Conservation (phyloP, 2,329 filamentous ascomycete genomes). For the Beauveria rudraprayagi region DNA sequence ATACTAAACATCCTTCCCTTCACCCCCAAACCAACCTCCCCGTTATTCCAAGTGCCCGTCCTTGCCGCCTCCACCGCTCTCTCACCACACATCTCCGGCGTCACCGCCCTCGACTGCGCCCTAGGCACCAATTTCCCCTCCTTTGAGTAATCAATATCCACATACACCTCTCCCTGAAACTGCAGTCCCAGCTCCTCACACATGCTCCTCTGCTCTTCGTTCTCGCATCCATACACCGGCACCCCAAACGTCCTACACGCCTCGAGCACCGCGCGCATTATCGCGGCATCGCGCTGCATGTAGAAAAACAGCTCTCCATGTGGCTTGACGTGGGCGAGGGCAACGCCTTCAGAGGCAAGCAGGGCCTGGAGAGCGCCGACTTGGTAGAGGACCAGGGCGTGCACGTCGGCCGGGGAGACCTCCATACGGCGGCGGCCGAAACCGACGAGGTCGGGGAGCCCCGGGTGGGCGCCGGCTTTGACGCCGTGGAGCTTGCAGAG, state of each 20-base stretch:
- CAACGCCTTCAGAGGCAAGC: constrained; percentile 45
- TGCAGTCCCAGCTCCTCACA: constrained; percentile 16
- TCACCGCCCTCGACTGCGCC: constrained; percentile 10
- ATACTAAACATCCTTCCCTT: constrained; percentile 7
- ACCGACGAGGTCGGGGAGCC: constrained; percentile 56
- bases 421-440: constrained; percentile 57
- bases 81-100: constrained; percentile 12
- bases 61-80: constrained; percentile 1
- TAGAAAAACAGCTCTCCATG: constrained; percentile 49
- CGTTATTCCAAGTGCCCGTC: background rate
- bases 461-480: constrained; percentile 54
- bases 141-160: constrained; percentile 19
- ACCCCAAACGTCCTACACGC: constrained; percentile 21
- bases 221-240: constrained; percentile 20
- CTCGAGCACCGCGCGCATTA: constrained; percentile 22
- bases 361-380: constrained; percentile 55
- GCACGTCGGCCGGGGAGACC: constrained; percentile 47
- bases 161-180: constrained; percentile 15
- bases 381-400: constrained; percentile 52
- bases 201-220: constrained; percentile 10
- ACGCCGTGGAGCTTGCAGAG: constrained; percentile 50
- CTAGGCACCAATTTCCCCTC: constrained; percentile 13
- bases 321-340: constrained; percentile 54
- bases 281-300: constrained; percentile 20
- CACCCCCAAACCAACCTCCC: background rate